These are phyloP conservation scores for Lactarius quietus DNA, from an alignment of 768 basidiomycete genomes.

Conservation along the genomic window DNA sequence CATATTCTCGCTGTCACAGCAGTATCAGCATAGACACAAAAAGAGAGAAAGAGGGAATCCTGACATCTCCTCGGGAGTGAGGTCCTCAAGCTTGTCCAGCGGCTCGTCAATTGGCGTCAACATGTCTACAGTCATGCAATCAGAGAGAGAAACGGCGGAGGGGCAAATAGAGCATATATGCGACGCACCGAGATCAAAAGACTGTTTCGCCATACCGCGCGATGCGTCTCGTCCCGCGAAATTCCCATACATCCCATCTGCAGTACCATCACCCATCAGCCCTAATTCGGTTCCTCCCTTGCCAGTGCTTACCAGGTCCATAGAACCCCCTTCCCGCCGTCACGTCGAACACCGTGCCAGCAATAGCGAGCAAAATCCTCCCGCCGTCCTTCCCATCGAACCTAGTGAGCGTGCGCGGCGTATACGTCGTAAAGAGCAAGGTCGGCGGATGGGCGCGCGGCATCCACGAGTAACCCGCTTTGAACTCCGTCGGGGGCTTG, in stretches of 20 bases:
- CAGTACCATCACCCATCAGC: conserved; percentile 1
- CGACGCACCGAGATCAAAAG: conserved; percentile 78
- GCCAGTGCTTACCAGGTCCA: conserved; percentile 70
- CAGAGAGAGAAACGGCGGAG: no score
- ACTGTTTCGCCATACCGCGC: conserved; percentile 96
- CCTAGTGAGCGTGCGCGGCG: conserved; percentile 66
- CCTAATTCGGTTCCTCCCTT: not conserved
- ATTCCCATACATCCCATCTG: conserved; percentile 92
- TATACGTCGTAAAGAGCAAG: conserved; percentile 73
- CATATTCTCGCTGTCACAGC: conserved; percentile 80
- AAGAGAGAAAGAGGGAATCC: conserved; percentile 31
- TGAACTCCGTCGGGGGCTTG: conserved; percentile 63
- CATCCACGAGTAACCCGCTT: conserved; percentile 87
- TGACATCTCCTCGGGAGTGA: conserved; percentile 79
- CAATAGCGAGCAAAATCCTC: conserved; percentile 83
- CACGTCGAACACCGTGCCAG: conserved; percentile 90
- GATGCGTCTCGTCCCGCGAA: conserved; percentile 97
- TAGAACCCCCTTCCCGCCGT: conserved; percentile 88
- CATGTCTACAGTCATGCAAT: conserved; percentile 58
- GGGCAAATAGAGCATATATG: not conserved
- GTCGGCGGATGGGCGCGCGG: conserved; percentile 79
- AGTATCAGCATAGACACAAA: not conserved
- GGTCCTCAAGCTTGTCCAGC: conserved; percentile 77
- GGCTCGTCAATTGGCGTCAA: conserved; percentile 84
- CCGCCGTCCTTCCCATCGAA: conserved; percentile 63